Evolutionary conservation across 2,329 filamentous ascomycete species (phyloP), one percentile per base, ranked within the genome.

Genomic region (Teratosphaeria gauchensis): DNA sequence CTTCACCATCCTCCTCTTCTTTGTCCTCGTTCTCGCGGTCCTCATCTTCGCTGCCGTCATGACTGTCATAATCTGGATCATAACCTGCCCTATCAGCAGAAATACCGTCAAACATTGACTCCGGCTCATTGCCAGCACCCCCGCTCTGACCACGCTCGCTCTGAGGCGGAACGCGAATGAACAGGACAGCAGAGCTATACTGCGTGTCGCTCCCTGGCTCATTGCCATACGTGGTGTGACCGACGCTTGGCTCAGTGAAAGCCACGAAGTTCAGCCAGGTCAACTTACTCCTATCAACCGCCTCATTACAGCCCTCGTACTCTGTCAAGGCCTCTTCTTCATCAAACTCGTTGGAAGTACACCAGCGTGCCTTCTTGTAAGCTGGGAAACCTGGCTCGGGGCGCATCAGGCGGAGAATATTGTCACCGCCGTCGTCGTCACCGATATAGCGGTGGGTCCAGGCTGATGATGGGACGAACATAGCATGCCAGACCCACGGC

Each of bases 401-500:
- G 11, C 35, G 35, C n/a, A 42, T 16, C 35, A 42, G n/a, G 35
- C n/a, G 35, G 12, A 16, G 12, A 11, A 16, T 2, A 16, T 2
- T 11, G 5, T 42, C 35, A 14, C n/a, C 35, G 35, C n/a, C 35
- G 35, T 12, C 11, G 11, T 2, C 35, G 5, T 16, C 35, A 14
- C n/a, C 35, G 35, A 16, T 16, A 11, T 42, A 16, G 35, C 11
- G 12, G 11, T 42, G 14, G 11, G 35, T 42, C 35, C 14, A 42
- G 14, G 12, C n/a, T 14, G 3, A 42, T 16, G 35, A 42, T 16
- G 35, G 35, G 35, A 16, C 35, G 35, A 42, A 42, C 35, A 14
- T 42, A 42, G 35, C 35, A 42, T 42, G 11, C 54, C 58, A 62
- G 51, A 7, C 60, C 56, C 11, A 63, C 46, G 11, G 62, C 65